These are phyloP conservation scores for Camelina hispida DNA, from an alignment of 345 rosid genomes.

Conservation along the genomic window DNA sequence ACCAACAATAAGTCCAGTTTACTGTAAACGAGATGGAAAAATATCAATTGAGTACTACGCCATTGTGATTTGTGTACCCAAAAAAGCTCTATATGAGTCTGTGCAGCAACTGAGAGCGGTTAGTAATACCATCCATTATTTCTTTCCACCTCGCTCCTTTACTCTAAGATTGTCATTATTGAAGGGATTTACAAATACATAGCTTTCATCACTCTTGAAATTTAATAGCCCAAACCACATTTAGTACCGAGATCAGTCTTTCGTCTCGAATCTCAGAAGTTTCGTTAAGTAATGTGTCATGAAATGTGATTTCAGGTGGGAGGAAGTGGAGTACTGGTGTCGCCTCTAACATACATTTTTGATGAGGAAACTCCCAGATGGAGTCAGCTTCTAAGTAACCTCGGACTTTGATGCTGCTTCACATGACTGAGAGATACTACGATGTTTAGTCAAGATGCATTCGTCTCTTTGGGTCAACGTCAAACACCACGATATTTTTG, in stretches of 20 bases:
- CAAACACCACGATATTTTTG: not conserved
- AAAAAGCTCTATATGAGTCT: constrained; percentile 72
- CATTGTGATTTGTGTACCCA: constrained; percentile 81
- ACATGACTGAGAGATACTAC: constrained; percentile 14
- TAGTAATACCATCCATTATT: constrained; percentile 39
- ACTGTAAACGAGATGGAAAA: constrained; percentile 67
- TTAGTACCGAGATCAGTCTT: not conserved
- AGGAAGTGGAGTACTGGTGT: constrained; percentile 87
- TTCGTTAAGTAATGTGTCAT: constrained; percentile 22
- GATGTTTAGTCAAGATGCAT: constrained; percentile 2
- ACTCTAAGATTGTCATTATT: constrained; percentile 5
- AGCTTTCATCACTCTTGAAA: not conserved
- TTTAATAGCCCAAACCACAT: not conserved
- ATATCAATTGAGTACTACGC: constrained; percentile 68
- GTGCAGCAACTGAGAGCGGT: constrained; percentile 90
- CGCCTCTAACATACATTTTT: constrained; percentile 89
- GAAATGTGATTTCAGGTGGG: constrained; percentile 64
- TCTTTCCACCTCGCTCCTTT: not conserved
- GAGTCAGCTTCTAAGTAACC: constrained; percentile 70
- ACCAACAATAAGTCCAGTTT: constrained; percentile 89
- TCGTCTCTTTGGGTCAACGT: not conserved
- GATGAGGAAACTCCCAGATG: constrained; percentile 94
- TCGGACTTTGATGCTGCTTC: constrained; percentile 48
- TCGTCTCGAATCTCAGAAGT: not conserved
- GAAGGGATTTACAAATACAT: not conserved